Conservation (phyloP, 2,329 filamentous ascomycete genomes). For the Pseudogymnoascus sp. region DNA sequence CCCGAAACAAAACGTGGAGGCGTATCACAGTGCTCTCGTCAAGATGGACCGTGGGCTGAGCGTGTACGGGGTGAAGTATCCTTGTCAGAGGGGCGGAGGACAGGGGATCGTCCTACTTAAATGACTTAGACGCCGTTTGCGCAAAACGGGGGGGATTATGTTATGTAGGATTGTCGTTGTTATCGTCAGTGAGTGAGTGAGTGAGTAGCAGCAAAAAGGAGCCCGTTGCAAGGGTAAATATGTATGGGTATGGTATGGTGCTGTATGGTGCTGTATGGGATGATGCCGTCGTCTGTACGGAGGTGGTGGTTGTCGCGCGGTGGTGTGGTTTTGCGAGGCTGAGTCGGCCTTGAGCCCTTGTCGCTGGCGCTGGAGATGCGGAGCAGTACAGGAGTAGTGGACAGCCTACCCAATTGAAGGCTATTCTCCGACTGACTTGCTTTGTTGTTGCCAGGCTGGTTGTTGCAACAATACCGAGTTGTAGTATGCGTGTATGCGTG, state of each 20-base stretch:
- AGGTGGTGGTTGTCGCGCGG: neutral
- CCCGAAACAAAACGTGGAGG: constrained; percentile 1
- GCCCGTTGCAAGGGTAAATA: neutral
- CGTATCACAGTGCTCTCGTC: neutral
- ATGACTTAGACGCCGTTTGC: constrained; percentile 2
- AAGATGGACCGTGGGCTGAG: neutral
- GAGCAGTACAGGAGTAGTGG: neutral
- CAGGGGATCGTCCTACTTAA: constrained; percentile 3
- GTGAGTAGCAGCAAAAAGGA: neutral
- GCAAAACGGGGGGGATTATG: neutral
- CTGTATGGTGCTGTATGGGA: neutral
- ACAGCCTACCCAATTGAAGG: neutral
- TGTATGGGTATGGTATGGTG: neutral
- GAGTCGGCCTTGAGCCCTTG: neutral
- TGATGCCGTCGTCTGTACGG: neutral
- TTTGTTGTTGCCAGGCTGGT: neutral
- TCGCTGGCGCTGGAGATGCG: neutral
- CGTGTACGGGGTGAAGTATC: neutral
- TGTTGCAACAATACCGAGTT: neutral
- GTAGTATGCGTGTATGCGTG: neutral
- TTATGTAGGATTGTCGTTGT: neutral
- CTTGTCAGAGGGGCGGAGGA: neutral
- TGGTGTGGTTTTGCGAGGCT: neutral
- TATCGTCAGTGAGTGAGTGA: too few species aligned
- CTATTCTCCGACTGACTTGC: neutral